Percentiles rank a stretch among this genome's conserved stretches.
These are phyloP conservation scores for Lactarius pseudohatsudake DNA, from an alignment of 768 basidiomycete genomes.

Conservation along the genomic window DNA sequence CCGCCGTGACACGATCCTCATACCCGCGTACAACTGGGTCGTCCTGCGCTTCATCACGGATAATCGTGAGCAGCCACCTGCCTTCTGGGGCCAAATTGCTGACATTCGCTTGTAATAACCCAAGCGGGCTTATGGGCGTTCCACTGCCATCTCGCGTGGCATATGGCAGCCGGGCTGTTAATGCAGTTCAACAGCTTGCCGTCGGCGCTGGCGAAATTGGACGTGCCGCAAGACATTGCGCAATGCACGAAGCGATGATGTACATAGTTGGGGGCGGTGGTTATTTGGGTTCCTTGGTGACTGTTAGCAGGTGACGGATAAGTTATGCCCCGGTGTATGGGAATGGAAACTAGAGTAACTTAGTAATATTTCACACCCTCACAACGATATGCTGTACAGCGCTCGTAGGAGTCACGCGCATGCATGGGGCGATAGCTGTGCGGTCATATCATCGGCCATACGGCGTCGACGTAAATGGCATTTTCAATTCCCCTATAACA, in stretches of 20 bases:
- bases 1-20: too few relatives aligned
- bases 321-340: not conserved
- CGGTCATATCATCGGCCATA: not conserved
- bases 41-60: too few relatives aligned
- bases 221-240: constrained; percentile 18
- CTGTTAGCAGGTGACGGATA: not conserved
- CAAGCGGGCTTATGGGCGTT: too few relatives aligned
- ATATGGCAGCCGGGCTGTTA: constrained; percentile 22
- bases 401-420: not conserved
- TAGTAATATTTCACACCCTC: not conserved
- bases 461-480: not conserved
- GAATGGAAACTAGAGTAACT: not conserved
- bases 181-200: constrained; percentile 21
- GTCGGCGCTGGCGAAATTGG: constrained; percentile 8
- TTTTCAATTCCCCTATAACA: too few relatives aligned
- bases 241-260: constrained; percentile 11
- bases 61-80: constrained; percentile 27
- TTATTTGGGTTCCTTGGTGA: too few relatives aligned
- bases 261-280: too few relatives aligned
- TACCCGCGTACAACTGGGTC: too few relatives aligned
- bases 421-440: not conserved
- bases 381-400: not conserved
- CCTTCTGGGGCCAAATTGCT: too few relatives aligned
- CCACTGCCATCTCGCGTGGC: too few relatives aligned
- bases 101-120: too few relatives aligned